These are phyloP conservation scores for Lycium ferocissimum DNA, from an alignment of 257 asterid genomes.

Conservation along the genomic window DNA sequence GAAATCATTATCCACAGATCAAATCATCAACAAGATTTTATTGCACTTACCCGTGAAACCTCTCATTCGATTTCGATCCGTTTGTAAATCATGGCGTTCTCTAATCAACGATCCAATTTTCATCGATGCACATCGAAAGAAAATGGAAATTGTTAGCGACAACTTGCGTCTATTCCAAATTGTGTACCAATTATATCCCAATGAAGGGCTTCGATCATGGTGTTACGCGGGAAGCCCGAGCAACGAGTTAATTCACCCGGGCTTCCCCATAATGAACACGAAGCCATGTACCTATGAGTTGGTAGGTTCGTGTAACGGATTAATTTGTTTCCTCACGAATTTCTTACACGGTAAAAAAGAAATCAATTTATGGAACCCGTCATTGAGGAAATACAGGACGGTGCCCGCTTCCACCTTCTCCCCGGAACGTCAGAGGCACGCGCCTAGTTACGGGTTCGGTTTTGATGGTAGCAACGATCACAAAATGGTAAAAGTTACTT, in stretches of 20 bases:
- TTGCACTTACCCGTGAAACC: background rate
- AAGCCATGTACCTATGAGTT: background rate
- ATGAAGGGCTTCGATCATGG: slow-evolving; percentile 16
- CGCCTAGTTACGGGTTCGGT: background rate
- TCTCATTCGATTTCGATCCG: background rate
- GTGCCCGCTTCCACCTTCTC: background rate
- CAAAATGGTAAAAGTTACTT: slow-evolving; percentile 3
- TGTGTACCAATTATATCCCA: slow-evolving; percentile 9
- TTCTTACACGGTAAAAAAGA: slow-evolving; percentile 23
- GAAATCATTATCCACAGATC: background rate
- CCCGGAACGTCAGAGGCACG: background rate
- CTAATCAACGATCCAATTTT: background rate
- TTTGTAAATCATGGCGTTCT: slow-evolving; percentile 8
- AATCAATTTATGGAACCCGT: slow-evolving; percentile 22
- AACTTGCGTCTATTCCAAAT: background rate
- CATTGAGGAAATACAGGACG: background rate
- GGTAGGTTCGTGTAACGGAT: background rate
- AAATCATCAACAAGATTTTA: slow-evolving; percentile 3
- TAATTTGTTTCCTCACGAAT: slow-evolving; percentile 7
- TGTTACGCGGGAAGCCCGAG: background rate
- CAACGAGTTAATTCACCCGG: slow-evolving; percentile 1
- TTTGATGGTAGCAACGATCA: background rate
- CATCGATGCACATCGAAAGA: background rate
- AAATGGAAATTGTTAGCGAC: background rate
- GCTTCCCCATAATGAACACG: slow-evolving; percentile 16